phyloP scores from a whole-genome alignment of 2,329 filamentous ascomycete genomes.

The Trichoderma cornu-damae region DNA sequence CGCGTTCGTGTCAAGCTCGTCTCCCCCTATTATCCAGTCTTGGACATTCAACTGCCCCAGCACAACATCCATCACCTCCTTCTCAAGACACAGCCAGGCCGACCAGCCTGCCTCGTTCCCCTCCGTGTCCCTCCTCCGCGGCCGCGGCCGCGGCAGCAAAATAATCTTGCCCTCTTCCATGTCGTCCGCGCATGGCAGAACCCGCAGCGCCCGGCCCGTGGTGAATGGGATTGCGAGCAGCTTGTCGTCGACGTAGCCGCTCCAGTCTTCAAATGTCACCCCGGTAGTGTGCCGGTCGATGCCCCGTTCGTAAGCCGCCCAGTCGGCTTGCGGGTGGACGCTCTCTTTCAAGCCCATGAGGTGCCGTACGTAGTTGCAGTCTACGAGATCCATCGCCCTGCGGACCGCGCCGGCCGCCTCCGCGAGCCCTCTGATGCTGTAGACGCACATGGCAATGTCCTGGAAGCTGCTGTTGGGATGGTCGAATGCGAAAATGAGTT shows the following conservation, averaged over 20 bases:
- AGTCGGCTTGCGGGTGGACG: neutral
- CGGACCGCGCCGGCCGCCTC: neutral
- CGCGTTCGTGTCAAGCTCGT: neutral
- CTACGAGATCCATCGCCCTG: neutral
- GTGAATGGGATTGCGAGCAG: slow-evolving; percentile 11
- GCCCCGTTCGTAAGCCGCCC: slow-evolving; percentile 2
- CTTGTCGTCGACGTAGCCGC: slow-evolving; percentile 13
- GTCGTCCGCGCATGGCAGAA: neutral
- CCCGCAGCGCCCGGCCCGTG: no score
- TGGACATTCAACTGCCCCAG: neutral
- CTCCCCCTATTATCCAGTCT: neutral
- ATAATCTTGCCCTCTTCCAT: slow-evolving; percentile 8
- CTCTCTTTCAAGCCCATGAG: neutral
- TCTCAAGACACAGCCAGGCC: neutral
- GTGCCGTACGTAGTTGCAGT: neutral
- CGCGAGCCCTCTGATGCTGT: neutral
- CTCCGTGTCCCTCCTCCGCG: neutral
- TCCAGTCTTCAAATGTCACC: slow-evolving; percentile 25
- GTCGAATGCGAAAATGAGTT: neutral
- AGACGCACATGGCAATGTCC: no score
- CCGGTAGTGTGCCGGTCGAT: slow-evolving; percentile 17
- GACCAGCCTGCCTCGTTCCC: neutral
- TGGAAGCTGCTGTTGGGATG: neutral
- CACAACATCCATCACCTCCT: neutral
- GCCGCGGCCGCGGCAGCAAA: neutral